A percentile compares a stretch with the other conserved stretches of the same genome.
These are phyloP conservation scores for Climacium dendroides DNA, from an alignment of 225 moss, liverwort and hornwort genomes.

Conservation along the genomic window DNA sequence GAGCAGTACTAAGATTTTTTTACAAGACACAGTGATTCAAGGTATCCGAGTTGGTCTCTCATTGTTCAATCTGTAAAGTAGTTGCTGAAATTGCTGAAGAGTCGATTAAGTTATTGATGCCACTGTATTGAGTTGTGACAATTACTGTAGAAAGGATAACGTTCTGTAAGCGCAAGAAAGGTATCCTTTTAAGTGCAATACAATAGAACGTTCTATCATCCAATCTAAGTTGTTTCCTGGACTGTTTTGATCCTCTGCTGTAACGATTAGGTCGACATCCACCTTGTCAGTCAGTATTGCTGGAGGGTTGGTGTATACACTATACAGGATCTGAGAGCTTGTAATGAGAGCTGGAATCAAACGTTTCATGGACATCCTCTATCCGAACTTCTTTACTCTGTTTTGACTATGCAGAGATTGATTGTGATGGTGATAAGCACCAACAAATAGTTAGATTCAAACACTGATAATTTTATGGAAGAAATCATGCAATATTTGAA, in stretches of 20 bases:
- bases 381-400: neutral
- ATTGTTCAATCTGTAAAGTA: neutral
- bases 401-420: neutral
- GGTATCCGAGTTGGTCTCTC: neutral
- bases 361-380: neutral
- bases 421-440: neutral
- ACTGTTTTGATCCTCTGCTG: neutral
- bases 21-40: slow-evolving; percentile 23
- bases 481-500: neutral
- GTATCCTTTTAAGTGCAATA: neutral
- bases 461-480: neutral
- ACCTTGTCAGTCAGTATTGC: neutral
- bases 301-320: neutral
- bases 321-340: neutral
- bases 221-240: neutral
- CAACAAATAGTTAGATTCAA: neutral
- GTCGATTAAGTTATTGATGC: neutral
- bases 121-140: neutral
- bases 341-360: neutral
- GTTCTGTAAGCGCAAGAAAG: no score
- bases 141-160: neutral
- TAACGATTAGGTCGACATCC: neutral
- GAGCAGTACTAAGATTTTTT: slow-evolving; percentile 57
- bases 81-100: neutral
- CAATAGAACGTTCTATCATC: neutral